Percentiles rank a stretch among this genome's conserved stretches.
phyloP scores from a whole-genome alignment of 345 rosid species.

The Punica granatum region DNA sequence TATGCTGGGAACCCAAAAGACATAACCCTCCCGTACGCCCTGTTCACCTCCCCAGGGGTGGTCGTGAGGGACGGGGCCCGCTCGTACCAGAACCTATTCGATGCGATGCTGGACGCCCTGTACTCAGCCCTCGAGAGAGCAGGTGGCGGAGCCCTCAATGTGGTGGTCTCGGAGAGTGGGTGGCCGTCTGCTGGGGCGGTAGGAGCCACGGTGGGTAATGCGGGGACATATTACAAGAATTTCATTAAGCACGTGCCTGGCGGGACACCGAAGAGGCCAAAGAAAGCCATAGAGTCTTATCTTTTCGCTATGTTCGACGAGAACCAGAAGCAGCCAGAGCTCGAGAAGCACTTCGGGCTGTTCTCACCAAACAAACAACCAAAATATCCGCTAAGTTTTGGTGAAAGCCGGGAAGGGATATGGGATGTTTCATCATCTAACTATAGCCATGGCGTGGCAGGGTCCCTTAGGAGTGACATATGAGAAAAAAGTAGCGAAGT shows the following conservation, averaged over 20 bases:
- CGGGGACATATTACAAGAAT: constrained; percentile 19
- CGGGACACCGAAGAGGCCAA: constrained; percentile 35
- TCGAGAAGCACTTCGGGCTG: constrained; percentile 28
- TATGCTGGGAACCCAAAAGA: constrained; percentile 19
- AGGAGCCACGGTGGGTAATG: constrained; percentile 15
- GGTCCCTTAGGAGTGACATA: neutral
- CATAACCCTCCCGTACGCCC: constrained; percentile 24
- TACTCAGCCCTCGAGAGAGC: constrained; percentile 27
- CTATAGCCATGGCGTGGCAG: neutral
- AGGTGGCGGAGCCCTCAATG: constrained; percentile 17
- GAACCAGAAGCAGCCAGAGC: constrained; percentile 27
- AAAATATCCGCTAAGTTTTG: constrained; percentile 23
- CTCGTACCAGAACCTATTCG: constrained; percentile 29
- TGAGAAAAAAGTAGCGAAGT: too few species aligned
- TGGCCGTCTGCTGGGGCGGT: constrained; percentile 30
- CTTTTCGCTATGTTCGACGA: constrained; percentile 33
- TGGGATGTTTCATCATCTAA: constrained; percentile 13
- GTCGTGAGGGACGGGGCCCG: constrained; percentile 19
- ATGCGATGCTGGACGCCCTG: constrained; percentile 28
- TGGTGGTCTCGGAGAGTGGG: constrained; percentile 35
- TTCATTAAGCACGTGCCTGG: constrained; percentile 21
- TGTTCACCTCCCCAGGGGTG: constrained; percentile 21
- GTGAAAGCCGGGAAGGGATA: constrained; percentile 1
- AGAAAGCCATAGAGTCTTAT: constrained; percentile 26
- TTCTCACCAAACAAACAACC: constrained; percentile 26